Conservation (phyloP, 2,329 filamentous ascomycete genomes). For the Colletotrichum plurivorum region DNA sequence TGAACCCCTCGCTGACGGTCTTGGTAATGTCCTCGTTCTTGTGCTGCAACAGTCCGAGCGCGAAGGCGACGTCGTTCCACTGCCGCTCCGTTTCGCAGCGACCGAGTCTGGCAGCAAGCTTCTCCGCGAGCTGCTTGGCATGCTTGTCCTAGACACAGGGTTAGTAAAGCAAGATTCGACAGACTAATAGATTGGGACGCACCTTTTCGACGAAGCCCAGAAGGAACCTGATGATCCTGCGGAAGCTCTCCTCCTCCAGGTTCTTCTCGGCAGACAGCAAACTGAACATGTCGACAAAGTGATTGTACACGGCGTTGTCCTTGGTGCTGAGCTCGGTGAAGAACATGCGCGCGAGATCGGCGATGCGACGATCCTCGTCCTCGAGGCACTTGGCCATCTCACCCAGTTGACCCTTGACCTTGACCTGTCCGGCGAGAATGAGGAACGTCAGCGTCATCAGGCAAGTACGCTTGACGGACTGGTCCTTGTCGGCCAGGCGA, state of each 20-base stretch:
- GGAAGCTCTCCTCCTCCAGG: constrained; percentile 88
- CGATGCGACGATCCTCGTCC: constrained; percentile 94
- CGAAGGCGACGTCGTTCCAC: constrained; percentile 98
- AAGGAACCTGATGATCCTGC: constrained; percentile 90
- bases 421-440: constrained; percentile 96
- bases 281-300: constrained; percentile 99
- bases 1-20: constrained; percentile 81
- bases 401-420: constrained; percentile 97
- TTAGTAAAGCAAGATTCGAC: constrained; percentile 30
- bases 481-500: constrained; percentile 88
- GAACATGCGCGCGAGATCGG: constrained; percentile 97
- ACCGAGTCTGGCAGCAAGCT: constrained; percentile 87
- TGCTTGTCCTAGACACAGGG: constrained; percentile 84
- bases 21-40: constrained; percentile 93
- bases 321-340: constrained; percentile 98
- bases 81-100: constrained; percentile 94
- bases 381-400: constrained; percentile 99
- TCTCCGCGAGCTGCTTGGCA: constrained; percentile 92
- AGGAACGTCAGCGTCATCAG: constrained; percentile 98
- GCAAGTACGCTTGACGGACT: constrained; percentile 95
- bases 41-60: constrained; percentile 88
- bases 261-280: constrained; percentile 85
- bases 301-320: constrained; percentile 99
- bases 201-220: constrained; percentile 98
- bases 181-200: constrained; percentile 48